Percentiles rank a stretch among this genome's conserved stretches.
phyloP scores from a whole-genome alignment of 257 asterid species.

The Eucommia ulmoides region DNA sequence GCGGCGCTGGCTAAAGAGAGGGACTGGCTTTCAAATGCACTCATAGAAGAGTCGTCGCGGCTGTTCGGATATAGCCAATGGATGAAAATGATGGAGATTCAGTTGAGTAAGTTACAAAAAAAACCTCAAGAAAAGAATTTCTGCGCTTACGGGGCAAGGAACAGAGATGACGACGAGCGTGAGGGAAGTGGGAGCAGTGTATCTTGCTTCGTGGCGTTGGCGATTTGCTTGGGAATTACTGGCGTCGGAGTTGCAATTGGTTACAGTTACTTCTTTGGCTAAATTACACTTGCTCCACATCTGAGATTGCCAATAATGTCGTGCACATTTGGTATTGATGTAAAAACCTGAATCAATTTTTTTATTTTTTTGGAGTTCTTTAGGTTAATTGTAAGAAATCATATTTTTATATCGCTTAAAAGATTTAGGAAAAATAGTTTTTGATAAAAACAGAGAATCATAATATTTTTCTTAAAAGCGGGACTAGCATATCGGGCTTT shows the following conservation, averaged over 20 bases:
- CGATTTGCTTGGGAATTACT: slow-evolving; percentile 36
- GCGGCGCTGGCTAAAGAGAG: slow-evolving; percentile 24
- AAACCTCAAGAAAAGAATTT: slow-evolving; percentile 6
- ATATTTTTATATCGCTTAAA: no score
- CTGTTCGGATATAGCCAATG: slow-evolving; percentile 33
- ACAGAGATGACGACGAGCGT: slow-evolving; percentile 11
- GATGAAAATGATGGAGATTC: slow-evolving; percentile 35
- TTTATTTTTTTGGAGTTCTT: no score
- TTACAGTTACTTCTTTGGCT: slow-evolving; percentile 11
- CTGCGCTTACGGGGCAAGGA: not conserved
- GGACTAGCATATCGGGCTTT: no score
- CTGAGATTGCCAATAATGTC: no score
- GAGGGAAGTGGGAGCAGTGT: slow-evolving; percentile 7
- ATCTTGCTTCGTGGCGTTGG: slow-evolving; percentile 25
- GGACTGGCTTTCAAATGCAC: slow-evolving; percentile 20
- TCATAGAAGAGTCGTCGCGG: slow-evolving; percentile 31
- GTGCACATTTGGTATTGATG: no score
- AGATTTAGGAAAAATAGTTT: no score
- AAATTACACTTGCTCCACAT: no score
- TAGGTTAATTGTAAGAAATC: no score
- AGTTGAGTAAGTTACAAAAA: slow-evolving; percentile 14
- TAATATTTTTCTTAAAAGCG: no score
- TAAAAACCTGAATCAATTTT: no score
- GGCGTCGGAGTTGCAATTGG: slow-evolving; percentile 26
- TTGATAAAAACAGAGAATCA: no score